phyloP scores from a whole-genome alignment of 169 alveolate species.

The Plasmodium knowlesi region DNA sequence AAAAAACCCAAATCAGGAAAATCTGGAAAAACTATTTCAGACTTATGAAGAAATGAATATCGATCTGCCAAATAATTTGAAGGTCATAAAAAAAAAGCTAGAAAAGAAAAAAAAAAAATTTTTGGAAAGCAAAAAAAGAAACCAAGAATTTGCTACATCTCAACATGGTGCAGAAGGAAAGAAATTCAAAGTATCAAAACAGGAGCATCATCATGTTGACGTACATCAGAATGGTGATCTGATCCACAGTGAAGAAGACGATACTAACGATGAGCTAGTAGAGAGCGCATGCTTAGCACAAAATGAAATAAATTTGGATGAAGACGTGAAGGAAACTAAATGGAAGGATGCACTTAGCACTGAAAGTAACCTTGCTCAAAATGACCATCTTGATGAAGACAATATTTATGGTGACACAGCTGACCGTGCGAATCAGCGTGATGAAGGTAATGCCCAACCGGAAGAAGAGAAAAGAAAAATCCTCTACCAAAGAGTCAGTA shows the following conservation, averaged over 20 bases:
- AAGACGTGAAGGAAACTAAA: neutral
- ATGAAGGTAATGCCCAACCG: neutral
- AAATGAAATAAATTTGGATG: neutral
- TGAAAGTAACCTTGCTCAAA: neutral
- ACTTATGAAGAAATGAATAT: constrained; percentile 61
- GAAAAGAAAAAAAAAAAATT: constrained; percentile 50
- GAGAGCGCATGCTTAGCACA: neutral
- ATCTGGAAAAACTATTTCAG: constrained; percentile 47
- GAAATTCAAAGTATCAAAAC: constrained; percentile 14
- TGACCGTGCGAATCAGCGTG: neutral
- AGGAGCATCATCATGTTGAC: neutral
- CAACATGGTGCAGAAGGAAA: neutral
- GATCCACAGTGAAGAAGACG: neutral
- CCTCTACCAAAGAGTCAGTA: constrained; percentile 55
- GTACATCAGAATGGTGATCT: neutral
- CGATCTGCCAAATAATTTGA: constrained; percentile 77
- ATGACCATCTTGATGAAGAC: neutral
- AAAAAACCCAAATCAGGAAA: constrained; percentile 36
- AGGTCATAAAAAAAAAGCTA: constrained; percentile 27
- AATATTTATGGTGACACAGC: neutral
- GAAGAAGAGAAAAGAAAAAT: constrained; percentile 40
- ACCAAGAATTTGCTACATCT: neutral
- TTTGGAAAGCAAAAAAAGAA: constrained; percentile 28
- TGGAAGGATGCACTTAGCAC: neutral
- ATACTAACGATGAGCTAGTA: neutral